phyloP scores from a whole-genome alignment of 768 basidiomycete genomes.

The Coprinellus micaceus region DNA sequence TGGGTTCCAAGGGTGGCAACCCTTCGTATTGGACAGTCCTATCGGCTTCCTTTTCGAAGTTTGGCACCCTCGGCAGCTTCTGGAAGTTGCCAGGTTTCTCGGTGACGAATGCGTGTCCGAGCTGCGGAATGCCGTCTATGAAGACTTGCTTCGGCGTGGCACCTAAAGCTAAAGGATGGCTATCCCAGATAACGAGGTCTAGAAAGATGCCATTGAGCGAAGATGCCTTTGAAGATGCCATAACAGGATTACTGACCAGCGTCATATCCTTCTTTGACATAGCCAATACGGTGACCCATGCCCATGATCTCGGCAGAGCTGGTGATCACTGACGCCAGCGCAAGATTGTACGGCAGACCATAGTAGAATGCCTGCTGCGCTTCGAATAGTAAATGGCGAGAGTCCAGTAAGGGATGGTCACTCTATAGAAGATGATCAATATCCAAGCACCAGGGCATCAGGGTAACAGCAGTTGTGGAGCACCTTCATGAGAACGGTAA shows the following conservation, averaged over 20 bases:
- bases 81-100: constrained; percentile 50
- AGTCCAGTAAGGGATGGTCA: constrained; percentile 63
- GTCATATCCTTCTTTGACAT: constrained; percentile 52
- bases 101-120: constrained; percentile 42
- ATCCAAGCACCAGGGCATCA: not conserved
- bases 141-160: constrained; percentile 87
- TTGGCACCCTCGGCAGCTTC: constrained; percentile 52
- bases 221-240: too few species aligned
- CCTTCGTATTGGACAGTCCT: constrained; percentile 66
- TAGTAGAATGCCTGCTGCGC: constrained; percentile 83
- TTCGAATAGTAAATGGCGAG: constrained; percentile 76
- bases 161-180: constrained; percentile 78
- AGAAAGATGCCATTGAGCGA: too few species aligned
- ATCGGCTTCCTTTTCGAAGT: constrained; percentile 66
- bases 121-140: constrained; percentile 85
- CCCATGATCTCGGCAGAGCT: constrained; percentile 72
- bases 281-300: constrained; percentile 80
- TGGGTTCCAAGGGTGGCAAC: constrained; percentile 63
- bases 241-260: too few species aligned
- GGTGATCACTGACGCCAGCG: constrained; percentile 72
- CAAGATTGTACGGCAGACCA: constrained; percentile 65
- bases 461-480: not conserved
- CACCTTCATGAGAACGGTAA: constrained; percentile 76
- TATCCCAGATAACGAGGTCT: constrained; percentile 83
- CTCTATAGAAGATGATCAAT: constrained; percentile 37